phyloP scores from a whole-genome alignment of 2,329 filamentous ascomycete genomes.

The Emergomyces orientalis region DNA sequence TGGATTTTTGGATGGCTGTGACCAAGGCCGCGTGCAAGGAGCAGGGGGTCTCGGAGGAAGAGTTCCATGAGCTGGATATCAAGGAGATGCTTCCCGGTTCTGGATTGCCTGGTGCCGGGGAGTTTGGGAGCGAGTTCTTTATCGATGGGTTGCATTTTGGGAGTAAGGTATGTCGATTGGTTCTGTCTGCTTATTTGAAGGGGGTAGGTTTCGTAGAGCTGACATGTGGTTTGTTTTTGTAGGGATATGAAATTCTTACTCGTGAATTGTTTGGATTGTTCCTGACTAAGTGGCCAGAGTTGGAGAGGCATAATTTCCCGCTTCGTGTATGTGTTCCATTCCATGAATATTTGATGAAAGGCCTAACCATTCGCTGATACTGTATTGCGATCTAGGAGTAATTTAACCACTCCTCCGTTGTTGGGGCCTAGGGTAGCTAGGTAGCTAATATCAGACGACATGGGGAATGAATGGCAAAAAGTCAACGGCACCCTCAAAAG shows the following conservation, averaged over 20 bases:
- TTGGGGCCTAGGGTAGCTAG: not conserved
- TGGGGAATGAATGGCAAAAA: not conserved
- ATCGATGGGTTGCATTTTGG: constrained; percentile 33
- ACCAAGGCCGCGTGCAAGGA: constrained; percentile 18
- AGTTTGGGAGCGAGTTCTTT: constrained; percentile 29
- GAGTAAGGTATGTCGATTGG: constrained; percentile 11
- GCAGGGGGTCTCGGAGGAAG: constrained; percentile 11
- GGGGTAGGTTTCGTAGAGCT: not conserved
- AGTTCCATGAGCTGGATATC: constrained; percentile 21
- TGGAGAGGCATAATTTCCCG: constrained; percentile 14
- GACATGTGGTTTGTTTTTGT: not conserved
- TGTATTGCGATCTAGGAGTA: not conserved
- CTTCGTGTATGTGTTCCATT: constrained; percentile 7
- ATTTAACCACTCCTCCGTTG: not conserved
- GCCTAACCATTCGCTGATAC: not conserved
- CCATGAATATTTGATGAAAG: not conserved
- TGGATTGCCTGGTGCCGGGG: constrained; percentile 24
- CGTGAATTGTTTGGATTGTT: constrained; percentile 14
- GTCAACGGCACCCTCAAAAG: not conserved
- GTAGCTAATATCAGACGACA: not conserved
- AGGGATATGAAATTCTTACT: constrained; percentile 17
- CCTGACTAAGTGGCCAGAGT: constrained; percentile 16
- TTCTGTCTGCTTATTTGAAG: not conserved
- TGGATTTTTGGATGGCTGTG: constrained; percentile 29
- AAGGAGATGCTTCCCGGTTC: constrained; percentile 28